phyloP scores from a whole-genome alignment of 192 early-diverging fungal species.

The Coemansia sp. region DNA sequence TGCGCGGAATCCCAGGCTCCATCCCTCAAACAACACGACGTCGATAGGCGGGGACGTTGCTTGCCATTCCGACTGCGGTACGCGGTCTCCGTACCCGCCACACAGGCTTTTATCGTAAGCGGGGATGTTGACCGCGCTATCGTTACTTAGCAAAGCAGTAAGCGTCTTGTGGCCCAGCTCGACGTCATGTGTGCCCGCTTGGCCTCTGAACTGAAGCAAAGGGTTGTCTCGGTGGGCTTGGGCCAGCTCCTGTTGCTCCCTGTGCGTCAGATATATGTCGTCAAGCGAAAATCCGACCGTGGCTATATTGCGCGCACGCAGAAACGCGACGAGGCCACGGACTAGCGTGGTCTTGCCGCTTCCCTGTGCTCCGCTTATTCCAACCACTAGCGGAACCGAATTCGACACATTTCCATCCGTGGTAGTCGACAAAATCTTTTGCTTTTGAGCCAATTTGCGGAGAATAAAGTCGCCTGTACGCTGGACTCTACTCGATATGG shows the following conservation, averaged over 20 bases:
- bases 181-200: slow-evolving; percentile 91
- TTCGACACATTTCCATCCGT: neutral
- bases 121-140: slow-evolving; percentile 61
- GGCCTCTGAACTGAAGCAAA: slow-evolving; percentile 80
- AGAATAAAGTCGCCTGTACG: slow-evolving; percentile 39
- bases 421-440: neutral
- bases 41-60: slow-evolving; percentile 61
- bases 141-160: slow-evolving; percentile 37
- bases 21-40: slow-evolving; percentile 92
- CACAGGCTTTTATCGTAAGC: slow-evolving; percentile 80
- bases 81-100: slow-evolving; percentile 79
- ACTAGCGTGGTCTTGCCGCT: slow-evolving; percentile 70
- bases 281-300: slow-evolving; percentile 77
- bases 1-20: slow-evolving; percentile 86
- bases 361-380: slow-evolving; percentile 83
- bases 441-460: slow-evolving; percentile 37
- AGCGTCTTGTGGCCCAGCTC: slow-evolving; percentile 63
- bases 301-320: slow-evolving; percentile 51
- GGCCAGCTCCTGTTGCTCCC: slow-evolving; percentile 61
- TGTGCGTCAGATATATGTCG: slow-evolving; percentile 81
- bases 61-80: slow-evolving; percentile 64
- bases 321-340: slow-evolving; percentile 44
- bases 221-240: slow-evolving; percentile 58
- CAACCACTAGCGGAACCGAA: slow-evolving; percentile 61
- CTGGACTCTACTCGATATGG: slow-evolving; percentile 14